phyloP scores from a whole-genome alignment of 1,284 basidiomycete genomes.

The Heterobasidion occidentale region DNA sequence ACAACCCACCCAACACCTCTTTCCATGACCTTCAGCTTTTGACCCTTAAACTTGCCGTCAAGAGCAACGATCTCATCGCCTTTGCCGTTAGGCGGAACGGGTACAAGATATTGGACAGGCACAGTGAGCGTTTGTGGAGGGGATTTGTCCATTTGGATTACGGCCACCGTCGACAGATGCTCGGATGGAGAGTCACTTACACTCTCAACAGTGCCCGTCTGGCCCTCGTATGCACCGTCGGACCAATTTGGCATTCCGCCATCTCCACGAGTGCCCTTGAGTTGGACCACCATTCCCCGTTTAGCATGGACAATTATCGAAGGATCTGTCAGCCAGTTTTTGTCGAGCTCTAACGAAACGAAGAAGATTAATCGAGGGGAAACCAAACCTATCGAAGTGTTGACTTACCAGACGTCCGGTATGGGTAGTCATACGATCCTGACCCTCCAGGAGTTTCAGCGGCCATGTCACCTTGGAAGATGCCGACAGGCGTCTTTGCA shows the following conservation, averaged over 20 bases:
- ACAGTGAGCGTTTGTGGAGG: conserved; percentile 18
- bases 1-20: conserved; percentile 4
- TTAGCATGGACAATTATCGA: conserved; percentile 28
- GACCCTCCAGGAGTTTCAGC: conserved; percentile 12
- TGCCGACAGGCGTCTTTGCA: conserved; percentile 34
- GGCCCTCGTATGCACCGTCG: conserved; percentile 45
- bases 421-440: conserved; percentile 2
- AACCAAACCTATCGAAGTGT: background rate
- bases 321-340: conserved; percentile 39
- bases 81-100: conserved; percentile 26
- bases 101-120: conserved; percentile 29
- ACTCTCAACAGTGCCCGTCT: conserved; percentile 33
- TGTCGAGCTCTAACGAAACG: conserved; percentile 16
- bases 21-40: conserved; percentile 29
- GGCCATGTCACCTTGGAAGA: conserved; percentile 11
- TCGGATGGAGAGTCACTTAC: conserved; percentile 27
- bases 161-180: conserved; percentile 15
- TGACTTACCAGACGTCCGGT: conserved; percentile 9
- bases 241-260: conserved; percentile 31
- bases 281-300: conserved; percentile 36
- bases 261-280: conserved; percentile 37
- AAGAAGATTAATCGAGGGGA: background rate
- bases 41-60: conserved; percentile 25
- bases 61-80: conserved; percentile 33
- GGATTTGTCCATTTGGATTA: background rate